phyloP scores from a whole-genome alignment of 306 rosid genomes.

The Pyrus communis region DNA sequence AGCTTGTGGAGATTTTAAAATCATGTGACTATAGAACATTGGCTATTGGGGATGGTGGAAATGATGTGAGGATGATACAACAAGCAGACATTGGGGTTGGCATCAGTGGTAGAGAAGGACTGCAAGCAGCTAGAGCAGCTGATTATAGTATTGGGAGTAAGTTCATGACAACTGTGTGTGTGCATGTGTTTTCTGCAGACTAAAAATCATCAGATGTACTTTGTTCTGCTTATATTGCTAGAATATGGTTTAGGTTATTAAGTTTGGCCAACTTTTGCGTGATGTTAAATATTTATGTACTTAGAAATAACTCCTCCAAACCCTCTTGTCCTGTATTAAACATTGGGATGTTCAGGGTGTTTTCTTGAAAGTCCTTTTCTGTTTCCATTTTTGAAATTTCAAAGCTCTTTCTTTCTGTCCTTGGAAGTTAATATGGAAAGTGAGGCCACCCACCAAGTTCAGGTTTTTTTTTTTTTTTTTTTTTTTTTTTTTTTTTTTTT shows the following conservation, averaged over 20 bases:
- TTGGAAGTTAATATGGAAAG: neutral
- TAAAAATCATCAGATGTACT: neutral
- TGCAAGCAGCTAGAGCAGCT: slow-evolving; percentile 99
- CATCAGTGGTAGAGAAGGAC: slow-evolving; percentile 98
- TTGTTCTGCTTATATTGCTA: neutral
- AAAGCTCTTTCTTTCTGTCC: neutral
- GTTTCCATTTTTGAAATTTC: neutral
- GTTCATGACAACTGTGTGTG: slow-evolving; percentile 19
- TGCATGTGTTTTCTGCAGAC: neutral
- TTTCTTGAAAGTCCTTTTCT: neutral
- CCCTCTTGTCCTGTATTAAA: neutral
- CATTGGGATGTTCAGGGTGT: neutral
- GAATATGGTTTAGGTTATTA: neutral
- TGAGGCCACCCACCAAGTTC: too few relatives aligned
- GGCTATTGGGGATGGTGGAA: slow-evolving; percentile 99
- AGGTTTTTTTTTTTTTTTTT: neutral
- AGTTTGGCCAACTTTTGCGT: neutral
- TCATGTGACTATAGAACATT: slow-evolving; percentile 89
- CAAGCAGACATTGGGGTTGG: slow-evolving; percentile 99
- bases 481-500: neutral
- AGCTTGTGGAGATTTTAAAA: slow-evolving; percentile 90
- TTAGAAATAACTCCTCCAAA: neutral
- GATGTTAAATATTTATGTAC: neutral
- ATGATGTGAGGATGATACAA: slow-evolving; percentile 99
- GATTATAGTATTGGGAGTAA: slow-evolving; percentile 97